A percentile compares a stretch with the other conserved stretches of the same genome.
Evolutionary conservation across 345 rosid species (phyloP).

Genomic region (Corchorus olitorius): DNA sequence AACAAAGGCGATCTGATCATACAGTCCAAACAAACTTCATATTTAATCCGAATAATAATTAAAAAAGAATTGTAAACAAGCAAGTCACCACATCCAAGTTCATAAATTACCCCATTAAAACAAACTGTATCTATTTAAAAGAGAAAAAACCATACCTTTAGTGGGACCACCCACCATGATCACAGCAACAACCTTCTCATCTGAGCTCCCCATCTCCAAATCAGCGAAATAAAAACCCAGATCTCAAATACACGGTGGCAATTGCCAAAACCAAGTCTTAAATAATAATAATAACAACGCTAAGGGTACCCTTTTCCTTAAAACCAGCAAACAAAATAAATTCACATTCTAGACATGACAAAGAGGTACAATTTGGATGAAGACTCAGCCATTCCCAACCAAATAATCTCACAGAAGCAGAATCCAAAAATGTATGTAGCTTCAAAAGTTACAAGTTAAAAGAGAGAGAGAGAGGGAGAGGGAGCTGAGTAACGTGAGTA

Average conservation of each 20-base stretch:
- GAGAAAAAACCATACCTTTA: constrained; percentile 56
- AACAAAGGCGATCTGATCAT: neutral
- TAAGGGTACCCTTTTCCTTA: constrained; percentile 9
- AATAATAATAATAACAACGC: neutral
- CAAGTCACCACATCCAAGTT: neutral
- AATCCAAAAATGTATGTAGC: neutral
- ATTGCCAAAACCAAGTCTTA: neutral
- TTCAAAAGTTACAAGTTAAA: neutral
- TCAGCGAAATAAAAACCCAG: constrained; percentile 38
- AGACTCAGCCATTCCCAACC: constrained; percentile 3
- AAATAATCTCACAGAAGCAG: neutral
- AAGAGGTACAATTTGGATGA: neutral
- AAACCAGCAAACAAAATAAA: neutral
- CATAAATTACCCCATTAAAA: neutral
- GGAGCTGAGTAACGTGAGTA: neutral
- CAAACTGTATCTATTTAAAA: neutral
- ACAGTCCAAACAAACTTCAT: neutral
- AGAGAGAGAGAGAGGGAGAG: neutral
- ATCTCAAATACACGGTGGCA: constrained; percentile 31
- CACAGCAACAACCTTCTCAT: constrained; percentile 87
- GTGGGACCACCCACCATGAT: constrained; percentile 99
- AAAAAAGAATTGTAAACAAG: neutral
- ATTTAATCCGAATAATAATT: neutral
- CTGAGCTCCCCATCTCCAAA: constrained; percentile 61
- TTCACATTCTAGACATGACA: neutral